These are phyloP conservation scores for Globisporangium heterothallicum DNA, from an alignment of 352 stramenopile genomes.

Conservation along the genomic window DNA sequence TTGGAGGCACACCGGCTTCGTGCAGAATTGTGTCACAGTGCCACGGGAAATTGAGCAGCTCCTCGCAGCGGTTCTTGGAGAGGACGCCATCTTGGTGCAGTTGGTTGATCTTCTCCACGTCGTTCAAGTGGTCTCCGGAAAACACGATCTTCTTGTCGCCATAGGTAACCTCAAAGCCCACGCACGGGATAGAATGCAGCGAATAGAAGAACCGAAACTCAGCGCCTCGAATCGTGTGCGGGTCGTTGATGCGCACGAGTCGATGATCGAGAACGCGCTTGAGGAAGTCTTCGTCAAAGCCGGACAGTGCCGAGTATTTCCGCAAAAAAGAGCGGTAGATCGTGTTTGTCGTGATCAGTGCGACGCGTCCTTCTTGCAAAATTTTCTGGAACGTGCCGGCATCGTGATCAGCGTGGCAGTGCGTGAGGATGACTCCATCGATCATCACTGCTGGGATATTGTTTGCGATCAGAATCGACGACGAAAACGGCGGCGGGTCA, in stretches of 20 bases:
- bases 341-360: conserved; percentile 93
- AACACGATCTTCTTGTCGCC: conserved; percentile 94
- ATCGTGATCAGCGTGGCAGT: conserved; percentile 96
- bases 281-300: conserved; percentile 88
- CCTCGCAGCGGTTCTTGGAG: conserved; percentile 75
- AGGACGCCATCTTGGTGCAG: conserved; percentile 84
- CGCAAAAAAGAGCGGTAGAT: conserved; percentile 96
- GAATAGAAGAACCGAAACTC: conserved; percentile 97
- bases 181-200: conserved; percentile 94
- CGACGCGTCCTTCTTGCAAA: conserved; percentile 90
- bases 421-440: conserved; percentile 94
- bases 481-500: conserved; percentile 91
- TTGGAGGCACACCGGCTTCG: conserved; percentile 92
- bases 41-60: conserved; percentile 92
- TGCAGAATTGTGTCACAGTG: conserved; percentile 93
- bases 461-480: conserved; percentile 77
- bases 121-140: conserved; percentile 94
- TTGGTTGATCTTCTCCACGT: conserved; percentile 85
- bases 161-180: conserved; percentile 93
- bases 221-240: conserved; percentile 91
- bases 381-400: conserved; percentile 97
- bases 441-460: conserved; percentile 91
- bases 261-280: conserved; percentile 89
- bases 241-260: conserved; percentile 90
- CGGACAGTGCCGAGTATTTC: conserved; percentile 94